Percentiles rank a stretch among this genome's conserved stretches.
These are phyloP conservation scores for Aspergillus awamori DNA, from an alignment of 2,329 filamentous ascomycete species.

Conservation along the genomic window DNA sequence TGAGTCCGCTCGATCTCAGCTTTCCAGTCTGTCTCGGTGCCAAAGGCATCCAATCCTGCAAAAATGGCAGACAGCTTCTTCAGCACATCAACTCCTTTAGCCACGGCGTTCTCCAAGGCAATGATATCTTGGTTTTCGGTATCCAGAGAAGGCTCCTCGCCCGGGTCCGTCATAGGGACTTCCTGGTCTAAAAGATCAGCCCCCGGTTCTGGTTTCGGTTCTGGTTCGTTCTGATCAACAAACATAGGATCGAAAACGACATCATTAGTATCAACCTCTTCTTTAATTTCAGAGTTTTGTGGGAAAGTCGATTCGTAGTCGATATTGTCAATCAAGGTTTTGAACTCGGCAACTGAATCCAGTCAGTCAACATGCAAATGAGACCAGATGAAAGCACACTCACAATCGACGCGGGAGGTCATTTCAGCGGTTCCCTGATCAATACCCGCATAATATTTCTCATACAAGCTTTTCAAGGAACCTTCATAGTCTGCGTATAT, in stretches of 20 bases:
- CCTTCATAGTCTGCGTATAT: not conserved
- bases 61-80: not conserved
- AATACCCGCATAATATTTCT: not conserved
- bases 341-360: not conserved
- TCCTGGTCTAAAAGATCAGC: not conserved
- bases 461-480: not conserved
- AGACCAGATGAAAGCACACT: not conserved
- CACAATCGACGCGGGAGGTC: not conserved
- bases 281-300: no score
- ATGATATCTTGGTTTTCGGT: constrained; percentile 45
- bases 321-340: no score
- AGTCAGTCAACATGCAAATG: not conserved
- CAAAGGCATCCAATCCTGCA: not conserved
- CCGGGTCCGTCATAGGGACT: not conserved
- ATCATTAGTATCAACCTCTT: not conserved
- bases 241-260: not conserved
- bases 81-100: not conserved
- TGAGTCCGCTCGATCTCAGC: not conserved
- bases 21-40: not conserved
- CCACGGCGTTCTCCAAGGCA: constrained; percentile 28
- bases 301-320: no score
- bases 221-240: no score
- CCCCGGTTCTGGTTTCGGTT: no score
- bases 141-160: not conserved
- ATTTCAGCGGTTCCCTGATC: not conserved